Evolutionary conservation across 2,329 filamentous ascomycete genomes (phyloP).

Genomic region (Hymenotorrendiella dingleyae): DNA sequence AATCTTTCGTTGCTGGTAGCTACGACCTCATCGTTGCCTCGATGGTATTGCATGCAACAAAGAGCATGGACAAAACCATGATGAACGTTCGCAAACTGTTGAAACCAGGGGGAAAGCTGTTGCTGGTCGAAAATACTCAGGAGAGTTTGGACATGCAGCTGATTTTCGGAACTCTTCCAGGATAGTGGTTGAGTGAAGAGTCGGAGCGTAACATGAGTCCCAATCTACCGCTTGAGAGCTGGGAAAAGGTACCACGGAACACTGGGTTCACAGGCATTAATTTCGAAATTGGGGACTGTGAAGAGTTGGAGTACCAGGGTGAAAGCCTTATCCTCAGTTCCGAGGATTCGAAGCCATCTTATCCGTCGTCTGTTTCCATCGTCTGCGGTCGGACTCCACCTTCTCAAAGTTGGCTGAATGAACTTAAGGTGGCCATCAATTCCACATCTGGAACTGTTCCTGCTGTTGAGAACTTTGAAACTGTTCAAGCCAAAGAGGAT

Average conservation of each 20-base stretch:
- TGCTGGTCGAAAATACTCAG: constrained; percentile 25
- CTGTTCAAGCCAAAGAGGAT: background rate
- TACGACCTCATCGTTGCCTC: constrained; percentile 23
- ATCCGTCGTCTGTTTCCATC: background rate
- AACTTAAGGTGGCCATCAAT: background rate
- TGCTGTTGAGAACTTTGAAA: background rate
- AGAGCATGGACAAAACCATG: constrained; percentile 21
- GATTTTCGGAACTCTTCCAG: constrained; percentile 13
- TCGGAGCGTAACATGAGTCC: background rate
- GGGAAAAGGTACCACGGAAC: background rate
- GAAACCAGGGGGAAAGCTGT: constrained; percentile 25
- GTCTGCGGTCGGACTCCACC: background rate
- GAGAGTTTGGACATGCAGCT: constrained; percentile 10
- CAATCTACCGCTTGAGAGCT: background rate
- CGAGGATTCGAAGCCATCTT: background rate
- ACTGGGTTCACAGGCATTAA: constrained; percentile 1
- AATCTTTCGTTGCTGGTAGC: constrained; percentile 16
- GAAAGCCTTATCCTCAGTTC: background rate
- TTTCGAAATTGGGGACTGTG: background rate
- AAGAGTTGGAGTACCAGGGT: background rate
- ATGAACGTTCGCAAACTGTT: constrained; percentile 25
- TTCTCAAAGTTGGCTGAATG: background rate
- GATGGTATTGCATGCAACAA: constrained; percentile 24
- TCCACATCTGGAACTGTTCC: background rate
- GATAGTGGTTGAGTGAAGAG: constrained; percentile 12